A percentile compares a stretch with the other conserved stretches of the same genome.
Conservation (phyloP, 2,329 filamentous ascomycete species). For the Aotearoamyces nothofagi region DNA sequence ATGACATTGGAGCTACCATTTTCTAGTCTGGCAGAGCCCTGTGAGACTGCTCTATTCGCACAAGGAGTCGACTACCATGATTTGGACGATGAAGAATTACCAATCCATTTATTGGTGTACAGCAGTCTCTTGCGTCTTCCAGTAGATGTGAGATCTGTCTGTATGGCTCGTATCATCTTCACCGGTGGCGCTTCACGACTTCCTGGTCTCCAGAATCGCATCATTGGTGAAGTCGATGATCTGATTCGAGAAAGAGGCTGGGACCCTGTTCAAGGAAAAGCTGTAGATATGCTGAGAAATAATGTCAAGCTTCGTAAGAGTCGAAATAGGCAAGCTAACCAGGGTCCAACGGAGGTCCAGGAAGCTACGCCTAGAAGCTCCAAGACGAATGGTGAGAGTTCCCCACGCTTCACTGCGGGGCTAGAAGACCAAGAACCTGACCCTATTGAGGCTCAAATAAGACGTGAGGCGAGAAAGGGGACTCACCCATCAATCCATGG, state of each 20-base stretch:
- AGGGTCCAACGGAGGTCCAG: slow-evolving; percentile 8
- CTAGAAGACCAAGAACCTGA: slow-evolving; percentile 30
- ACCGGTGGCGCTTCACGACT: slow-evolving; percentile 68
- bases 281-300: slow-evolving; percentile 36
- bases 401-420: slow-evolving; percentile 5
- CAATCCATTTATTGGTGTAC: slow-evolving; percentile 65
- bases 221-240: slow-evolving; percentile 58
- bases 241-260: slow-evolving; percentile 59
- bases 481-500: slow-evolving; percentile 33
- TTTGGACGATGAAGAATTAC: slow-evolving; percentile 77
- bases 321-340: slow-evolving; percentile 9
- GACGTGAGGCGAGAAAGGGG: slow-evolving; percentile 26
- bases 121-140: slow-evolving; percentile 60
- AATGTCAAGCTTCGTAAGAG: slow-evolving; percentile 16
- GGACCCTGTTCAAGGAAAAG: slow-evolving; percentile 60
- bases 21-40: slow-evolving; percentile 54
- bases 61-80: slow-evolving; percentile 32
- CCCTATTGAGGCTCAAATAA: slow-evolving; percentile 41
- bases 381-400: neutral
- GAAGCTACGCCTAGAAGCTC: neutral
- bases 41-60: slow-evolving; percentile 63
- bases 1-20: slow-evolving; percentile 52
- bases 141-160: slow-evolving; percentile 66
- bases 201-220: slow-evolving; percentile 61
- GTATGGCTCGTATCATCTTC: slow-evolving; percentile 81